Percentiles rank a stretch among this genome's conserved stretches.
Evolutionary conservation across 306 rosid species (phyloP).

Genomic region (Pachyrhizus erosus): DNA sequence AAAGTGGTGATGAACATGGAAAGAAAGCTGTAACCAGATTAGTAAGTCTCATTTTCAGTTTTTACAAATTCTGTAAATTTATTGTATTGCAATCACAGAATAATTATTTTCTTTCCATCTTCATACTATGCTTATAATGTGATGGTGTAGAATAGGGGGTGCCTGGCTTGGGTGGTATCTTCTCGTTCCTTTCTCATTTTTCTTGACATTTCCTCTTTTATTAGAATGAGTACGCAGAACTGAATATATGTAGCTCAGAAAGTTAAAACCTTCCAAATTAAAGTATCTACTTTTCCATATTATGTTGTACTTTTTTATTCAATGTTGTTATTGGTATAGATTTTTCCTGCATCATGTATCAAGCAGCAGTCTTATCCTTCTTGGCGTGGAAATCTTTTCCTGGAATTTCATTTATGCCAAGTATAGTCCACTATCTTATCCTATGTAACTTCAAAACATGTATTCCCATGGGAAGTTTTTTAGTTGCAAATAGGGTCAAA

Average conservation of each 20-base stretch:
- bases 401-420: conserved; percentile 11
- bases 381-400: conserved; percentile 27
- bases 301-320: conserved; percentile 1
- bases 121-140: conserved; percentile 24
- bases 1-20: conserved; percentile 68
- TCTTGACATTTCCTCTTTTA: background rate
- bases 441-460: background rate
- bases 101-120: conserved; percentile 12
- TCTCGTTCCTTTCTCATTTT: conserved; percentile 3
- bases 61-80: conserved; percentile 8
- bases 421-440: background rate
- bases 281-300: conserved; percentile 12
- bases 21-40: conserved; percentile 74
- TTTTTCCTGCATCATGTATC: conserved; percentile 2
- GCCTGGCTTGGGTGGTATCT: conserved; percentile 4
- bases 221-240: conserved; percentile 12
- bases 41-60: conserved; percentile 54
- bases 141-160: background rate
- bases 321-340: background rate
- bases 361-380: background rate
- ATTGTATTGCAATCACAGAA: conserved; percentile 25
- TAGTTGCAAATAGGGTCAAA: background rate
- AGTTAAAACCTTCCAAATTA: conserved; percentile 6
- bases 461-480: background rate
- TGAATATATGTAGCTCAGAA: conserved; percentile 29